phyloP scores from a whole-genome alignment of 2,329 filamentous ascomycete species.

The Penicillium sp. region DNA sequence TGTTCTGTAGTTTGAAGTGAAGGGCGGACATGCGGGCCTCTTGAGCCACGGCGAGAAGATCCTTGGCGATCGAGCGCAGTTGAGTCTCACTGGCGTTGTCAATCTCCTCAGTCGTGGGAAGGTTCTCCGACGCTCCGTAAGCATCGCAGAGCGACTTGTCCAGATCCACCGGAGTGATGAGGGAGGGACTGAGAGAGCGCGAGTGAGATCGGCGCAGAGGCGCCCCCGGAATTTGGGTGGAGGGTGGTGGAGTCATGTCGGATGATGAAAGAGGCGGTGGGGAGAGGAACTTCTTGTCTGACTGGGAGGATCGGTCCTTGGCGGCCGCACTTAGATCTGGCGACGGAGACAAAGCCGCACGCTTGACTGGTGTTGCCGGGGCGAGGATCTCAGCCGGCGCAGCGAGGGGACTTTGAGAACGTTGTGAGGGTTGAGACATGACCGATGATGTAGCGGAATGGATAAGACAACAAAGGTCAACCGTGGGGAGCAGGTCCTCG shows the following conservation, averaged over 20 bases:
- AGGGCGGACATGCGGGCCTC: slow-evolving; percentile 79
- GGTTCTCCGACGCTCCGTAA: slow-evolving; percentile 44
- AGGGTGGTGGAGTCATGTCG: slow-evolving; percentile 62
- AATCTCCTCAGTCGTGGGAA: slow-evolving; percentile 53
- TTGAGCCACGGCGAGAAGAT: slow-evolving; percentile 54
- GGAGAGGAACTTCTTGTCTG: slow-evolving; percentile 38
- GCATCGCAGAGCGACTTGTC: slow-evolving; percentile 43
- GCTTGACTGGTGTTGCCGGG: slow-evolving; percentile 35
- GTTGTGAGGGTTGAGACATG: slow-evolving; percentile 35
- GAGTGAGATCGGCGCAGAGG: slow-evolving; percentile 41
- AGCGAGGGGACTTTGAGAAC: slow-evolving; percentile 36
- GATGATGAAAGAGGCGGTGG: slow-evolving; percentile 49
- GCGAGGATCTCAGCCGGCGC: slow-evolving; percentile 39
- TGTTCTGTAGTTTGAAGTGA: slow-evolving; percentile 88
- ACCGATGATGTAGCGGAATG: slow-evolving; percentile 8
- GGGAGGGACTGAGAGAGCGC: slow-evolving; percentile 28
- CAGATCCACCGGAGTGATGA: slow-evolving; percentile 50
- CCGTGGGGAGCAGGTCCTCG: slow-evolving; percentile 20
- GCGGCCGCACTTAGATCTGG: slow-evolving; percentile 33
- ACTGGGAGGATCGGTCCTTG: slow-evolving; percentile 33
- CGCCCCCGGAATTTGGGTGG: slow-evolving; percentile 54
- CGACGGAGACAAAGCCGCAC: slow-evolving; percentile 36
- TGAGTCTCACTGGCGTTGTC: slow-evolving; percentile 52
- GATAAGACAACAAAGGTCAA: slow-evolving; percentile 11
- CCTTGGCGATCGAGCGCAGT: slow-evolving; percentile 55